A percentile compares a stretch with the other conserved stretches of the same genome.
phyloP scores from a whole-genome alignment of 148 eudicot genomes.

The Polygonum maritimum region DNA sequence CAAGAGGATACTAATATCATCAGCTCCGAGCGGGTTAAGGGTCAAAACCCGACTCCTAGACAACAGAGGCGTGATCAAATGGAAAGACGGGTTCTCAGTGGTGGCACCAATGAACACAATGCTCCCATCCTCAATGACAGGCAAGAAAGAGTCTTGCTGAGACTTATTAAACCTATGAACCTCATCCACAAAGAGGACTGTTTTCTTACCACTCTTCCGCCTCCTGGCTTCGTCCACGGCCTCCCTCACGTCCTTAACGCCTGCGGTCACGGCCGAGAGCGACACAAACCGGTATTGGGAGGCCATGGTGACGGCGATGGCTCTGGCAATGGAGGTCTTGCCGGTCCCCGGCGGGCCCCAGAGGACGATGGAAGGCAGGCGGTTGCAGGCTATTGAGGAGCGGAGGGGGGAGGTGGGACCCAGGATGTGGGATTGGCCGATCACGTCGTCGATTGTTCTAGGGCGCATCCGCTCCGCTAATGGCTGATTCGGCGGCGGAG shows the following conservation, averaged over 20 bases:
- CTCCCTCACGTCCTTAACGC: slow-evolving; percentile 65
- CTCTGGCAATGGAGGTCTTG: slow-evolving; percentile 78
- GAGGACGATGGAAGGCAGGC: slow-evolving; percentile 58
- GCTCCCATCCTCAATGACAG: slow-evolving; percentile 88
- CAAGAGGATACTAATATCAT: slow-evolving; percentile 28
- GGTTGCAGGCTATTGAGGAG: slow-evolving; percentile 40
- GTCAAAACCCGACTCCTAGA: slow-evolving; percentile 68
- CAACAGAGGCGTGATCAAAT: slow-evolving; percentile 73
- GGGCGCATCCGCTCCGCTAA: slow-evolving; percentile 81
- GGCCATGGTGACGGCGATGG: slow-evolving; percentile 30
- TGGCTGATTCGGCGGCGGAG: slow-evolving; percentile 25
- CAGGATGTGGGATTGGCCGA: slow-evolving; percentile 75
- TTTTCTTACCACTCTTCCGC: slow-evolving; percentile 40
- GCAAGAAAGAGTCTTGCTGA: slow-evolving; percentile 81
- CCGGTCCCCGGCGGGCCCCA: slow-evolving; percentile 99
- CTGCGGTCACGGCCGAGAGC: slow-evolving; percentile 58
- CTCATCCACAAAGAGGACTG: slow-evolving; percentile 77
- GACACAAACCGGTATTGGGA: slow-evolving; percentile 43
- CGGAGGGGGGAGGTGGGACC: slow-evolving; percentile 37
- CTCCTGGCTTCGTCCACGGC: slow-evolving; percentile 5
- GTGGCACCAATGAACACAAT: slow-evolving; percentile 84
- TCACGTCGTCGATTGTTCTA: slow-evolving; percentile 34
- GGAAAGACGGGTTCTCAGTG: slow-evolving; percentile 90
- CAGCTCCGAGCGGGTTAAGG: slow-evolving; percentile 39
- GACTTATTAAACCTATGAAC: slow-evolving; percentile 88